These are phyloP conservation scores for Aspergillus hiratsukae DNA, from an alignment of 2,329 filamentous ascomycete genomes.

Conservation along the genomic window DNA sequence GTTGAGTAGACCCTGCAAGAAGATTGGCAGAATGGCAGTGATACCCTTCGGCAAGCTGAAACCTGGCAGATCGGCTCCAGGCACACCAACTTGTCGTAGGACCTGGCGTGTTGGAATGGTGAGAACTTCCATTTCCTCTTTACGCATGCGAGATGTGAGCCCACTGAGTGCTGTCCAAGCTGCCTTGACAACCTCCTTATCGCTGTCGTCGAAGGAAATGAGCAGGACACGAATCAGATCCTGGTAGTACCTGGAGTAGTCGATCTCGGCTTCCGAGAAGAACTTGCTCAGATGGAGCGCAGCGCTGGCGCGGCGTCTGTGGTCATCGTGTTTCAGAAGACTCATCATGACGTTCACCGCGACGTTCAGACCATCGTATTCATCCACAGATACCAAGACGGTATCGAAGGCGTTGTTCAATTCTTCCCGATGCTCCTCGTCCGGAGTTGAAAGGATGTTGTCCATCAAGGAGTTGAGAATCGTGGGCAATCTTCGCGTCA, in stretches of 20 bases:
- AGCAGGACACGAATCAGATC: slow-evolving; percentile 88
- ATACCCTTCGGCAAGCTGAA: slow-evolving; percentile 94
- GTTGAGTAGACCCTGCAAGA: slow-evolving; percentile 96
- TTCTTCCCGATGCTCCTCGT: slow-evolving; percentile 69
- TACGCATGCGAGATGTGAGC: slow-evolving; percentile 83
- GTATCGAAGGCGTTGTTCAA: slow-evolving; percentile 80
- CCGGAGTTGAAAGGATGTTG: slow-evolving; percentile 69
- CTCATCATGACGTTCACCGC: slow-evolving; percentile 90
- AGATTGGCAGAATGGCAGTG: slow-evolving; percentile 91
- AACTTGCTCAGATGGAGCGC: slow-evolving; percentile 79
- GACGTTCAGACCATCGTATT: slow-evolving; percentile 91
- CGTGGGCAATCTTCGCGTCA: slow-evolving; percentile 82
- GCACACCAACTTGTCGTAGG: slow-evolving; percentile 80
- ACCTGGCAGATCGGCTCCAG: slow-evolving; percentile 77
- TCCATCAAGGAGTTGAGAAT: slow-evolving; percentile 95
- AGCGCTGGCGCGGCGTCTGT: slow-evolving; percentile 72
- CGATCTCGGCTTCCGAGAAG: slow-evolving; percentile 73
- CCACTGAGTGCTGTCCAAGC: slow-evolving; percentile 83
- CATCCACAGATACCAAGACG: slow-evolving; percentile 87
- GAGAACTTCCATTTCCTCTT: slow-evolving; percentile 96
- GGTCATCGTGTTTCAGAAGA: slow-evolving; percentile 88
- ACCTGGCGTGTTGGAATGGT: slow-evolving; percentile 82
- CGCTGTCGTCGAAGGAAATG: slow-evolving; percentile 85
- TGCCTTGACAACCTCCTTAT: slow-evolving; percentile 78
- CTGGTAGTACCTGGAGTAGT: slow-evolving; percentile 94